Conservation (phyloP, 805 yeast genomes). For the Metschnikowia amazonensis region DNA sequence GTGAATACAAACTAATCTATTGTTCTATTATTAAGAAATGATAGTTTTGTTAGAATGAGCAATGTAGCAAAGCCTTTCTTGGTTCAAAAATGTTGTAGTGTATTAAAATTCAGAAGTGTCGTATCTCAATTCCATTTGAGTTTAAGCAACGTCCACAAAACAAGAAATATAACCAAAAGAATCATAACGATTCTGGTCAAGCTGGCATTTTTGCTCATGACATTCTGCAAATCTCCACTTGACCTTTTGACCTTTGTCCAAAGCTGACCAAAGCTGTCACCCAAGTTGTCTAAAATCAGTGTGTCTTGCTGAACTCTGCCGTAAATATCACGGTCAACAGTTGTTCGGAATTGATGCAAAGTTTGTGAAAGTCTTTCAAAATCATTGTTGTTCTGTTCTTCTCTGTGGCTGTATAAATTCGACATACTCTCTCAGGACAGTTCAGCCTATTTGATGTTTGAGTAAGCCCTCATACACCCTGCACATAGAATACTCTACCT, state of each 20-base stretch:
- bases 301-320: conserved; percentile 39
- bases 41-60: not conserved
- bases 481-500: not conserved
- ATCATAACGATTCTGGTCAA: conserved; percentile 36
- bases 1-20: conserved; percentile 30
- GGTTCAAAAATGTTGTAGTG: not conserved
- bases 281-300: conserved; percentile 36
- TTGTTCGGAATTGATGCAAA: conserved; percentile 38
- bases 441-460: not conserved
- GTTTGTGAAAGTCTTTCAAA: conserved; percentile 43
- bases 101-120: not conserved
- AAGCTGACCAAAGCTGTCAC: conserved; percentile 36
- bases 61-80: not conserved
- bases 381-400: conserved; percentile 39
- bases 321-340: conserved; percentile 41
- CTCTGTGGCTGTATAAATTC: conserved; percentile 37
- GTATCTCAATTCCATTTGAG: conserved; percentile 19
- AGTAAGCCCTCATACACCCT: not conserved
- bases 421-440: conserved; percentile 10
- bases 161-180: conserved; percentile 30
- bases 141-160: conserved; percentile 39
- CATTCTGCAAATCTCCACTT: conserved; percentile 37
- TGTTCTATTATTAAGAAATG: not conserved
- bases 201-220: conserved; percentile 41
- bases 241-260: conserved; percentile 39